phyloP scores from a whole-genome alignment of 2,329 filamentous ascomycete species.

The Venturia carpophila region DNA sequence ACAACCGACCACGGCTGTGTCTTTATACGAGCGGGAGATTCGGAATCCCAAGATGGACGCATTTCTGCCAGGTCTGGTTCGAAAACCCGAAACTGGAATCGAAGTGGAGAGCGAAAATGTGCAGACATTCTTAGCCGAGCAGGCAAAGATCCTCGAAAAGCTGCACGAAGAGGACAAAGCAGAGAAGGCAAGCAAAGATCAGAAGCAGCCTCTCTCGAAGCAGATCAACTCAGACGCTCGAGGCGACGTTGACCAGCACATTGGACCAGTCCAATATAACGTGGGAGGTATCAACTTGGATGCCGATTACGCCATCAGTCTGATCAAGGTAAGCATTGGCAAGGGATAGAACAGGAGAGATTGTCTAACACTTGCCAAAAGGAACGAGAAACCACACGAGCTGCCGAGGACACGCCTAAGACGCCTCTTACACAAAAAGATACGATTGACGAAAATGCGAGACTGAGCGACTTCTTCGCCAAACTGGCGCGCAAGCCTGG shows the following conservation, averaged over 20 bases:
- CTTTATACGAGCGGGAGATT: slow-evolving; percentile 71
- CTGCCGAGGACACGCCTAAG: slow-evolving; percentile 26
- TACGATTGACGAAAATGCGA: slow-evolving; percentile 50
- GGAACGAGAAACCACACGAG: slow-evolving; percentile 38
- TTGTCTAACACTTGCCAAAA: slow-evolving; percentile 22
- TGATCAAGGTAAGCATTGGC: slow-evolving; percentile 58
- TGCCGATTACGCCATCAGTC: slow-evolving; percentile 84
- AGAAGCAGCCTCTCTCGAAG: slow-evolving; percentile 19
- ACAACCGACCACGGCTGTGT: slow-evolving; percentile 47
- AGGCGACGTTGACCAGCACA: slow-evolving; percentile 51
- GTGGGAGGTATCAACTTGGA: slow-evolving; percentile 96
- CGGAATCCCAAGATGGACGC: slow-evolving; percentile 62
- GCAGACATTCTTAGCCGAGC: slow-evolving; percentile 67
- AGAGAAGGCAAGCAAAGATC: slow-evolving; percentile 39
- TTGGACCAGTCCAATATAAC: slow-evolving; percentile 93
- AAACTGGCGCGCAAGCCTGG: slow-evolving; percentile 42
- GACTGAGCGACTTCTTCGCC: slow-evolving; percentile 53
- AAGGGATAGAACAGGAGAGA: slow-evolving; percentile 21
- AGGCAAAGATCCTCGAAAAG: slow-evolving; percentile 67
- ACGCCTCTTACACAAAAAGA: slow-evolving; percentile 26
- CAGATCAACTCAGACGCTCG: slow-evolving; percentile 27
- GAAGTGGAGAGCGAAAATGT: slow-evolving; percentile 65
- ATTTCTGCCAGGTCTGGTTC: slow-evolving; percentile 45
- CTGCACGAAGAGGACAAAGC: slow-evolving; percentile 53
- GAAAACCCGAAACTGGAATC: slow-evolving; percentile 34